These are phyloP conservation scores for Gremmenia infestans DNA, from an alignment of 2,329 filamentous ascomycete species.

Conservation along the genomic window DNA sequence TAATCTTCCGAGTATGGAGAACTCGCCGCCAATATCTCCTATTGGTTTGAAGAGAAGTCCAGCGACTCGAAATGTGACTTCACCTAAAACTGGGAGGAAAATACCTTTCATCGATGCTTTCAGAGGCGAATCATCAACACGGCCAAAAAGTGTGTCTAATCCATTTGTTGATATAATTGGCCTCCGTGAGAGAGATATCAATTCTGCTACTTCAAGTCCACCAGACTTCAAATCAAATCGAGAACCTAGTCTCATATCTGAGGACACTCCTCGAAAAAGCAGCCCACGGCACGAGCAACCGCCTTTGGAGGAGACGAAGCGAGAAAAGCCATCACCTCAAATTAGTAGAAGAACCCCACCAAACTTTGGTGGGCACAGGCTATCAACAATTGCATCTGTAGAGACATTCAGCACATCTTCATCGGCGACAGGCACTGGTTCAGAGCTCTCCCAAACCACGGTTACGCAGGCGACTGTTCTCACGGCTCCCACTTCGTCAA, in stretches of 20 bases:
- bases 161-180: slow-evolving; percentile 22
- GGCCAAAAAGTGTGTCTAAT: slow-evolving; percentile 17
- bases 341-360: slow-evolving; percentile 18
- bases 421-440: slow-evolving; percentile 17
- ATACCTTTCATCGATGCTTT: slow-evolving; percentile 57
- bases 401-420: slow-evolving; percentile 17
- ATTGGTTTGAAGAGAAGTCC: slow-evolving; percentile 49
- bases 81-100: slow-evolving; percentile 45
- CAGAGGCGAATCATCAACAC: slow-evolving; percentile 49
- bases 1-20: slow-evolving; percentile 27
- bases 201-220: slow-evolving; percentile 1
- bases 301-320: slow-evolving; percentile 10
- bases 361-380: slow-evolving; percentile 22
- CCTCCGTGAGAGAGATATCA: slow-evolving; percentile 18
- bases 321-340: slow-evolving; percentile 12
- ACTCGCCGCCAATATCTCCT: slow-evolving; percentile 23
- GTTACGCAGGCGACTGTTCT: slow-evolving; percentile 37
- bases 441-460: slow-evolving; percentile 33
- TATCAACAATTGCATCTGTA: slow-evolving; percentile 28
- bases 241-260: slow-evolving; percentile 7
- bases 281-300: slow-evolving; percentile 10
- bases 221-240: slow-evolving; percentile 7
- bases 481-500: slow-evolving; percentile 19
- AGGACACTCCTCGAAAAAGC: slow-evolving; percentile 8
- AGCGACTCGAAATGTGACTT: slow-evolving; percentile 47